Conservation (phyloP, 108 stramenopile genomes). For the Asterionellopsis glacialis region DNA sequence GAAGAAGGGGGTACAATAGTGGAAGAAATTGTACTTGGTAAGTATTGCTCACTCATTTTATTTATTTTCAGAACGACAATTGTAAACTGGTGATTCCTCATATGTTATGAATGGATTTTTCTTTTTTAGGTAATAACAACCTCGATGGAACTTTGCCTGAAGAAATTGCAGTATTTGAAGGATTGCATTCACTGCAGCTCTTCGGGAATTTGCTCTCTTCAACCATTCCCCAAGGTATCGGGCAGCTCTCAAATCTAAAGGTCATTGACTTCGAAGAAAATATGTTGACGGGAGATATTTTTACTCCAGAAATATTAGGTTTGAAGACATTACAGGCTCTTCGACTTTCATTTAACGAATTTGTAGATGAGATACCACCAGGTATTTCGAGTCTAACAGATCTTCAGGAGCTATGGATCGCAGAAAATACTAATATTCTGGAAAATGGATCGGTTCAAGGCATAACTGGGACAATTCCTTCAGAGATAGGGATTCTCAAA, state of each 20-base stretch:
- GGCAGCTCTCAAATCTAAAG: slow-evolving; percentile 1
- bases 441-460: no score
- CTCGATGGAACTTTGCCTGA: slow-evolving; percentile 19
- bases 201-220: slow-evolving; percentile 3
- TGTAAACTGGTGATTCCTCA: background rate
- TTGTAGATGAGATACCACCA: background rate
- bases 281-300: background rate
- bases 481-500: slow-evolving; percentile 3
- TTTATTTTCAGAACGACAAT: background rate
- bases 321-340: background rate
- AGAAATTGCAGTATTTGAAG: slow-evolving; percentile 17
- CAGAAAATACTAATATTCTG: background rate
- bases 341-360: background rate
- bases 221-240: slow-evolving; percentile 1
- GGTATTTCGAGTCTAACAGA: background rate
- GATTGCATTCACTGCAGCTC: slow-evolving; percentile 9
- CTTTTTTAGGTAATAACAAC: slow-evolving; percentile 14
- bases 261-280: background rate
- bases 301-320: background rate
- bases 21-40: background rate
- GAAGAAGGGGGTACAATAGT: background rate
- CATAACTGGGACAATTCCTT: slow-evolving; percentile 13
- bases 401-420: background rate
- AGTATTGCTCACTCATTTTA: background rate
- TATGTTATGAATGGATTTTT: background rate